Base-by-base conservation (phyloP, 1,284 basidiomycete species). In the Ustilago esculenta region DNA sequence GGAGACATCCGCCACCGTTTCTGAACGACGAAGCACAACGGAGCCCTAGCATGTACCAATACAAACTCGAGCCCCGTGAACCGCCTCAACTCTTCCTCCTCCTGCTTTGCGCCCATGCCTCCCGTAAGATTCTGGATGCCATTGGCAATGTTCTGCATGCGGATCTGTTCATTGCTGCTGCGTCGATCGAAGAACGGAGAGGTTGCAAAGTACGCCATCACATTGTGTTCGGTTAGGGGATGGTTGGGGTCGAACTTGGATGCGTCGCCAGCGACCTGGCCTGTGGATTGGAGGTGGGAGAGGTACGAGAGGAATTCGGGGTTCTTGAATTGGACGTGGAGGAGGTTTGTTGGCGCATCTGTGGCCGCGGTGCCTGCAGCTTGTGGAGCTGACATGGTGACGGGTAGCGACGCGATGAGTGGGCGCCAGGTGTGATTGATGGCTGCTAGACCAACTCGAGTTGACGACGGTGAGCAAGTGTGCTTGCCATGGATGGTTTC, bases 111-210 rank as follows among this genome's bases (percentile, higher is more conserved):
- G 5, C 41, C 41, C 34, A 51, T 54, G 1, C 47, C 44, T 11
- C 30, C 45, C 1, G 29, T 40, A 9, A 57, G 18, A 21, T 45
- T 48, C 32, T 58, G 49, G 17, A 44, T 35, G 9, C 53, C 59
- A 36, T 58, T 69, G 40, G 72, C 75, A 18, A 76, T 68, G 45
- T 76, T 79, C 44, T 80, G 78, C 78, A 80, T 80, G 10, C 78
- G 73, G 27, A 80, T 76, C 61, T 77, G 70, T 60, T 80, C 75
- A 35, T 80, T 80, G 44, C 76, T 79, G 59, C 72, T 72, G 21
- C 69, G 54, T 14, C 71, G 57, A 27, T 79, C 78, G 55, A 73
- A 80, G 55, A 80, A 80, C 15, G 75, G 75, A 15, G 75, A 77
- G 23, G 63, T 74, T 30, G 72, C 70, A 43, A 80, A 80, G 51